Evolutionary conservation across 495 filamentous ascomycete species (phyloP), one percentile per base, ranked within the genome.

Genomic region (Penicillium silybi): DNA sequence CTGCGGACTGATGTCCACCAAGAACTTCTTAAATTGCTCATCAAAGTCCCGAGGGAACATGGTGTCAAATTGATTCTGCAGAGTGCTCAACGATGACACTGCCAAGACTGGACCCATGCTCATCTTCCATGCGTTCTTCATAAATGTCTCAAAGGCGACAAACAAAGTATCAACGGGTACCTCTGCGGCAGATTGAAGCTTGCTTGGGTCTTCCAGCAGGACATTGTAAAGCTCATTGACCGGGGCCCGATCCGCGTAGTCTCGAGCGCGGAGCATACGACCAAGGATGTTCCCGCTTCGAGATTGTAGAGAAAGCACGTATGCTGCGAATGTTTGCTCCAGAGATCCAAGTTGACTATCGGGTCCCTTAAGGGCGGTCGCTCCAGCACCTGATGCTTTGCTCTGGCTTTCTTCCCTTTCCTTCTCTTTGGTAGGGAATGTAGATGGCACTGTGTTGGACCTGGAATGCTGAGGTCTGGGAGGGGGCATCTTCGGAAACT

Each of bases 181-280:
- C 50, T 96, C 88, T 1, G 84, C 81, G 4, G 88, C 83, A 11
- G 83, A 74, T 45, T 95, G 83, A 38, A 87, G 72, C 53, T 85
- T 87, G 44, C 78, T 84, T 0, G 90, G 88, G 55, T 88, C 84
- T 66, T 95, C 90, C 37, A 96, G 60, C 26, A 96, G 76, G 27
- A 81, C 75, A 59, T 96, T 96, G 71, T 95, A 96, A n/a, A 96
- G 75, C 55, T 95, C 90, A 63, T 96, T 95, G 45, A 95, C 85
- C 1, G 78, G 73, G 16, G 91, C 79, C 54, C 92, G 87, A 55
- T 95, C 88, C 4, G 85, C 88, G 22, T 77, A 68, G 19, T 80
- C 81, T 58, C 91, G 78, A 61, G 78, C 83, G 41, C 88, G 81
- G 20, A 96, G 73, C 16, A 81, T 81, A 41, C 83, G 81, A 25